Evolutionary conservation across 2,329 filamentous ascomycete genomes (phyloP).

Genomic region (Penicillium thymicola): DNA sequence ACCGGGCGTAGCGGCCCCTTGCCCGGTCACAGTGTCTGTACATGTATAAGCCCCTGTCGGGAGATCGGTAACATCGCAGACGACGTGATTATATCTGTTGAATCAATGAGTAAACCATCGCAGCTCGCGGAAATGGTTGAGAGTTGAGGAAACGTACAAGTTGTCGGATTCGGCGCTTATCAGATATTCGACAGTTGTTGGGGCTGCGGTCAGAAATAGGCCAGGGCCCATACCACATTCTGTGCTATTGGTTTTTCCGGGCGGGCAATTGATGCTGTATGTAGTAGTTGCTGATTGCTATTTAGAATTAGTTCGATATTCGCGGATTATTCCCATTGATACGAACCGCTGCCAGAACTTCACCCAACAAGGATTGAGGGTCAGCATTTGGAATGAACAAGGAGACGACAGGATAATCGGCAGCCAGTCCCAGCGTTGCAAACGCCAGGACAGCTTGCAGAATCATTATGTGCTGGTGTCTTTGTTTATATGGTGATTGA

Average conservation of each 20-base stretch:
- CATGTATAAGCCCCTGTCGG: constrained; percentile 22
- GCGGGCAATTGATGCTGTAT: constrained; percentile 25
- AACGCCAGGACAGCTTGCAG: constrained; percentile 16
- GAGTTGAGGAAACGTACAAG: constrained; percentile 5
- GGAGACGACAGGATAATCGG: constrained; percentile 22
- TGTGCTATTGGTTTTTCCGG: constrained; percentile 19
- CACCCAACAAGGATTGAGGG: constrained; percentile 24
- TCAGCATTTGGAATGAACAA: constrained; percentile 25
- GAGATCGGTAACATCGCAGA: constrained; percentile 19
- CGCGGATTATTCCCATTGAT: not conserved
- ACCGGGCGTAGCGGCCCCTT: constrained; percentile 13
- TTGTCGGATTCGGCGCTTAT: constrained; percentile 3
- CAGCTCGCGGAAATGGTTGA: not conserved
- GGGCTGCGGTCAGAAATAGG: constrained; percentile 19
- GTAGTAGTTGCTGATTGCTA: constrained; percentile 27
- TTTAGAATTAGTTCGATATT: not conserved
- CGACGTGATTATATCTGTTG: constrained; percentile 12
- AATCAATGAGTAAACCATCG: not conserved
- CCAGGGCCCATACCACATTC: constrained; percentile 31
- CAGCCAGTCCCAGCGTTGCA: constrained; percentile 18
- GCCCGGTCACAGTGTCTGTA: constrained; percentile 12
- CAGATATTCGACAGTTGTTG: constrained; percentile 11
- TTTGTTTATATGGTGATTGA: not conserved
- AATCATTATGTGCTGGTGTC: constrained; percentile 8
- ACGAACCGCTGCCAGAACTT: constrained; percentile 25